Percentiles rank a stretch among this genome's conserved stretches.
These are phyloP conservation scores for Alternaria solani DNA, from an alignment of 2,329 filamentous ascomycete species.

Conservation along the genomic window DNA sequence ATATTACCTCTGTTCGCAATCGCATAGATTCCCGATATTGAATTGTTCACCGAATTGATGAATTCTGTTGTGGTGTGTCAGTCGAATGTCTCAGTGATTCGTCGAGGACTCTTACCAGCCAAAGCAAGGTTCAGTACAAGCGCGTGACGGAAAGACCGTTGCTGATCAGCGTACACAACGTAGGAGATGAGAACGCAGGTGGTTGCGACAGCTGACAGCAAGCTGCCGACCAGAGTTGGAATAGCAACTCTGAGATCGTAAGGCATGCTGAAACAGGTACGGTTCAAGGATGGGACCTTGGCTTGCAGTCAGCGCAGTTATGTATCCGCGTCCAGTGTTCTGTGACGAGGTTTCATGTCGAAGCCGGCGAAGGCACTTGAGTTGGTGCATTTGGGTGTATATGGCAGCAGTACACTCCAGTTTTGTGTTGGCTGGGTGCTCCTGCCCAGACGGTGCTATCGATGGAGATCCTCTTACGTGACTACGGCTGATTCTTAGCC, in stretches of 20 bases:
- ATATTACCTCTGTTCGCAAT: conserved; percentile 38
- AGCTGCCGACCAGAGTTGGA: conserved; percentile 33
- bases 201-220: conserved; percentile 30
- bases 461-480: neutral
- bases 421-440: neutral
- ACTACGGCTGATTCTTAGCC: conserved; percentile 1
- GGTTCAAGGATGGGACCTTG: neutral
- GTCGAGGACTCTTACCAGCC: conserved; percentile 20
- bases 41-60: conserved; percentile 54
- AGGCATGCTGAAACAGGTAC: conserved; percentile 5
- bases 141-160: conserved; percentile 32
- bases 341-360: neutral
- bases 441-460: neutral
- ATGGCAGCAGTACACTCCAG: neutral
- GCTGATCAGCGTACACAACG: conserved; percentile 25
- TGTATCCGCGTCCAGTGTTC: neutral
- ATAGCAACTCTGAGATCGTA: conserved; percentile 15
- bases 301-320: neutral
- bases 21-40: conserved; percentile 52
- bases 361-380: neutral
- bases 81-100: neutral
- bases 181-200: conserved; percentile 29
- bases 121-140: conserved; percentile 35
- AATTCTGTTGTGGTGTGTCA: conserved; percentile 22
- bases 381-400: neutral